Conservation (phyloP, 805 yeast species). For the Suhomyces vadensis region DNA sequence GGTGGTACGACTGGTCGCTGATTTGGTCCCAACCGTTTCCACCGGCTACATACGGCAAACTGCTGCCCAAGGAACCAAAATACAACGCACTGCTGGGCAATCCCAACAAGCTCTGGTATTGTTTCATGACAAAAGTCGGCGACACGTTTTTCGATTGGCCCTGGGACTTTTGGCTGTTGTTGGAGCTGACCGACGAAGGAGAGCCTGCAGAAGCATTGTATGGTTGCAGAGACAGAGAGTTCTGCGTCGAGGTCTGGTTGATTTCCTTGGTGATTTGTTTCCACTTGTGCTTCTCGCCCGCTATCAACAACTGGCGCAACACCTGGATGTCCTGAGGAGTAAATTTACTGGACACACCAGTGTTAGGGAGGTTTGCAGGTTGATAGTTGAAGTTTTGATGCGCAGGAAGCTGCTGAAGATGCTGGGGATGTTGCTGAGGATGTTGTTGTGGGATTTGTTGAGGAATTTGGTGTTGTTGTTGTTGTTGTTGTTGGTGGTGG, state of each 20-base stretch:
- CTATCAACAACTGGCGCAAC: conserved; percentile 46
- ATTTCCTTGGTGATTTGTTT: conserved; percentile 49
- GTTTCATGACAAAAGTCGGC: conserved; percentile 54
- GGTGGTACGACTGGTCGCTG: conserved; percentile 16
- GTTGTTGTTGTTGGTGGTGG: conserved; percentile 12
- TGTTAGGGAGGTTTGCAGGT: conserved; percentile 2
- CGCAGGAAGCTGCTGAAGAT: conserved; percentile 9
- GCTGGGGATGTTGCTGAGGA: conserved; percentile 10
- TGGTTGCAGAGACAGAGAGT: conserved; percentile 4
- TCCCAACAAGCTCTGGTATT: conserved; percentile 55
- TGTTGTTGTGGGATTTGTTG: conserved; percentile 6
- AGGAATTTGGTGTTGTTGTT: conserved; percentile 9
- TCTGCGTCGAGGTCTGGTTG: conserved; percentile 14
- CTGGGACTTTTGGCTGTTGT: conserved; percentile 10
- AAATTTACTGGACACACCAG: conserved; percentile 26
- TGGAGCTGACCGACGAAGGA: conserved; percentile 2
- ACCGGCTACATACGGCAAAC: conserved; percentile 52
- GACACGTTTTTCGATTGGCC: conserved; percentile 42
- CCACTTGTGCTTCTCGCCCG: conserved; percentile 62
- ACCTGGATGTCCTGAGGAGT: conserved; percentile 46
- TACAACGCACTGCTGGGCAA: conserved; percentile 49
- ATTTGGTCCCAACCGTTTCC: conserved; percentile 47
- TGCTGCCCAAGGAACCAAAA: conserved; percentile 48
- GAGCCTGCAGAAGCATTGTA: conserved; percentile 1
- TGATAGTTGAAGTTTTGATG: conserved; percentile 2